Percentiles rank a stretch among this genome's conserved stretches.
Evolutionary conservation across 495 filamentous ascomycete species (phyloP).

Genomic region (Tuber aestivum): DNA sequence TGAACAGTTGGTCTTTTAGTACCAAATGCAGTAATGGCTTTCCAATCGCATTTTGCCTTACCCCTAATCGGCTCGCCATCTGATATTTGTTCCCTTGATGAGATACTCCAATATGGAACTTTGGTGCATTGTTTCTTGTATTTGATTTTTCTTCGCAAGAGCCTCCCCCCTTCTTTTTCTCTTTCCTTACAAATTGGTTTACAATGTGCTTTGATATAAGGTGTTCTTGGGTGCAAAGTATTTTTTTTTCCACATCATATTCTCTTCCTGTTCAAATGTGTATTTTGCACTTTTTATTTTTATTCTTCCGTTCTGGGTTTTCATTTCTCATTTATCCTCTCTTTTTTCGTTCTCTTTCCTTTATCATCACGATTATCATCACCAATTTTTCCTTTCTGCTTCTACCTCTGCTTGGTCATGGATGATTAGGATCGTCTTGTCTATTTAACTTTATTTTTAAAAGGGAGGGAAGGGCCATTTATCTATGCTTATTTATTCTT

Average conservation of each 20-base stretch:
- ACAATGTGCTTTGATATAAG: conserved; percentile 35
- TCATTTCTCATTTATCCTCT: conserved; percentile 6
- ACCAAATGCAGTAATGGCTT: not conserved
- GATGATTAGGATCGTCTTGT: not conserved
- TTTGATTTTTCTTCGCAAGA: conserved; percentile 12
- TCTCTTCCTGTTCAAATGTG: conserved; percentile 22
- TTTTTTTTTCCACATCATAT: conserved; percentile 27
- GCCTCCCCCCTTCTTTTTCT: conserved; percentile 14
- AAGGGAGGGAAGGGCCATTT: not conserved
- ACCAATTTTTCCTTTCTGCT: conserved; percentile 1
- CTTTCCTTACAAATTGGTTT: conserved; percentile 17
- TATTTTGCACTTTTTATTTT: conserved; percentile 24
- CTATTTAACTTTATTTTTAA: not conserved
- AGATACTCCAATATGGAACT: not conserved
- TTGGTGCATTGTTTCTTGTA: conserved; percentile 29
- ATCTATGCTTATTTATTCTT: not conserved
- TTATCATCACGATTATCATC: not conserved
- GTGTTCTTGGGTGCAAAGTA: conserved; percentile 38
- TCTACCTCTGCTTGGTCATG: not conserved
- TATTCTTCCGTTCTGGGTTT: conserved; percentile 21
- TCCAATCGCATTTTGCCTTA: not conserved
- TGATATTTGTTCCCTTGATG: conserved; percentile 4
- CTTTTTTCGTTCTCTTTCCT: not conserved
- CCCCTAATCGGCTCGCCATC: not conserved
- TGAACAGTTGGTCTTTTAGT: not conserved